These are phyloP conservation scores for Fusarium incarnatum DNA, from an alignment of 2,329 filamentous ascomycete genomes.

Conservation along the genomic window DNA sequence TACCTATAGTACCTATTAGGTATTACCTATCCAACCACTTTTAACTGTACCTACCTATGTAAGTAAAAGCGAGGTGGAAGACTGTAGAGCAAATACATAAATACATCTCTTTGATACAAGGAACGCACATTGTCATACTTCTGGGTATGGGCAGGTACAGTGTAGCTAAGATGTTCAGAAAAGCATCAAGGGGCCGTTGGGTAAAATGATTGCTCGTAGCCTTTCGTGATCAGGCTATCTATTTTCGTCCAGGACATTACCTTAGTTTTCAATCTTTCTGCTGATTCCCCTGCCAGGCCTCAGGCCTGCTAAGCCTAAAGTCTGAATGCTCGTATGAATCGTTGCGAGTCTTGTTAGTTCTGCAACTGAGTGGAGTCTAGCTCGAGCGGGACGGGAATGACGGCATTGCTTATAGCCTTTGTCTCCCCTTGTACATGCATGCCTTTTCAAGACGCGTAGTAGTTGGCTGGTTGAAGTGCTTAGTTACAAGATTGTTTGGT, in stretches of 20 bases:
- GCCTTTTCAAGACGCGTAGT: conserved; percentile 1
- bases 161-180: neutral
- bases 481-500: neutral
- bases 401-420: conserved; percentile 6
- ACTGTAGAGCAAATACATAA: too few relatives aligned
- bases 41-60: too few relatives aligned
- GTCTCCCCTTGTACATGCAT: neutral
- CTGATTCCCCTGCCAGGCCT: neutral
- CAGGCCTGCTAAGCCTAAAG: neutral
- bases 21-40: too few relatives aligned
- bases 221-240: neutral
- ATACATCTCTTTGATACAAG: too few relatives aligned
- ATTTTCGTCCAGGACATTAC: neutral
- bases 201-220: neutral
- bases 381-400: conserved; percentile 25
- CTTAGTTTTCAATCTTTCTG: neutral
- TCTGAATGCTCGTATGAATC: conserved; percentile 8
- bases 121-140: neutral
- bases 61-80: too few relatives aligned
- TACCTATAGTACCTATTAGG: too few relatives aligned
- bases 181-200: neutral
- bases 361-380: conserved; percentile 28
- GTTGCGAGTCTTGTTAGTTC: conserved; percentile 1
- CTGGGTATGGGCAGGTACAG: neutral
- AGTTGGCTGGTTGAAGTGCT: neutral